Evolutionary conservation across 345 rosid genomes (phyloP), one percentile per base, ranked within the genome.

Genomic region (Gossypium raimondii): DNA sequence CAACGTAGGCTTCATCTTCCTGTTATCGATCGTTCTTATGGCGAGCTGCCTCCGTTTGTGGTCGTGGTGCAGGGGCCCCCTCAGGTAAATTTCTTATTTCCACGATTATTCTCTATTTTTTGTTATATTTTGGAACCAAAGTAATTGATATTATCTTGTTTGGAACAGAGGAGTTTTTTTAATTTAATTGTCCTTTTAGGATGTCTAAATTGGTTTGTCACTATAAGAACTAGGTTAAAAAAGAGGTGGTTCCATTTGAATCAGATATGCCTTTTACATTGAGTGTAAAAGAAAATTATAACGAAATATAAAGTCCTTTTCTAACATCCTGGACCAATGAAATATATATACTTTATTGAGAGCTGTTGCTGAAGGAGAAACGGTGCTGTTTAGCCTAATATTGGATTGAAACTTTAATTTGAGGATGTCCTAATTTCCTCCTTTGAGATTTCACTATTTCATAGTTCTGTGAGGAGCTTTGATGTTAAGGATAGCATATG

Each of bases 31-130:
- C 92, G 97, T 64, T 82, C 92, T 75, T 93, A 93, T 24, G 91
- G 97, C 9, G 93, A 87, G 76, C 86, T 90, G 1, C 82, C 98
- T 53, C 99, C 99, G 18, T 90, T 70, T 74, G 97, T 95, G n/a
- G 83, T 95, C 57, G 87, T 93, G 4, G 97, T 95, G 52, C 99
- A 95, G 56, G 99, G 98, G 3, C 98, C 99, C 0, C 93, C 99
- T 29, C 77, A 89, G 88, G 98, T 95, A 57, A 5, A 75, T 13
- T n/a, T 63, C 66, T 72, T 62, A 24, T 43, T 77, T 66, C 57
- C 8, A 17, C 13, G 22, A 20, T 17, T 0, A 13, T 22, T 25
- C 41, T 24, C 18, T 73, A 18, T 27, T 18, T n/a, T 34, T 2
- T 58, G 27, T 20, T 43, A 18, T 43, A 12, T 9, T 41, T 64